These are phyloP conservation scores for Rickenella mellea DNA, from an alignment of 768 basidiomycete species.

Conservation along the genomic window DNA sequence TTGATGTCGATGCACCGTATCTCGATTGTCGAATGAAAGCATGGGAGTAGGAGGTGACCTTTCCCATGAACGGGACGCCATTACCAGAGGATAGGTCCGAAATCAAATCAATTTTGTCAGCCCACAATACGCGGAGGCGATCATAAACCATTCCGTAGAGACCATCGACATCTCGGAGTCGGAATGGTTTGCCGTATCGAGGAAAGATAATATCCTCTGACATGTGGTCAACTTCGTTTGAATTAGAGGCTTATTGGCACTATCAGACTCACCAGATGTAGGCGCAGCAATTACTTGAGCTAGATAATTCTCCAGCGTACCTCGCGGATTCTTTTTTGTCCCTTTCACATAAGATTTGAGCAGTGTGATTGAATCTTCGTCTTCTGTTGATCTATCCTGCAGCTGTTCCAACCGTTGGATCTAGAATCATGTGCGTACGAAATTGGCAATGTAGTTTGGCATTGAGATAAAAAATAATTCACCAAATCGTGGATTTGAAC, in stretches of 20 bases:
- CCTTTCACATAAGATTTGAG: constrained; percentile 9
- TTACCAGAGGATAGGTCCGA: constrained; percentile 1
- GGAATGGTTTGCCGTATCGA: too few species aligned
- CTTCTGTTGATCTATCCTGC: neutral
- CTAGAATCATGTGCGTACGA: constrained; percentile 1
- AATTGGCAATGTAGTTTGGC: neutral
- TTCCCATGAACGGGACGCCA: constrained; percentile 1
- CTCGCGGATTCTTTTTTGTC: constrained; percentile 6
- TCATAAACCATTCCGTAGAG: too few species aligned
- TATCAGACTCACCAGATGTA: constrained; percentile 2
- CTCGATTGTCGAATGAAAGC: constrained; percentile 5
- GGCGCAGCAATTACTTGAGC: constrained; percentile 2
- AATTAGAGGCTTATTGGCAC: too few species aligned
- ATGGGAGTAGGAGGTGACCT: constrained; percentile 7
- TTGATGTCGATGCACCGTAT: constrained; percentile 6
- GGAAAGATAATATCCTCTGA: too few species aligned
- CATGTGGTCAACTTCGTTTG: too few species aligned
- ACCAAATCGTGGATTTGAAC: constrained; percentile 10
- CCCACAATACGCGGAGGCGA: too few species aligned
- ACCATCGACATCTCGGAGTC: too few species aligned
- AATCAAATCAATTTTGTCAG: neutral
- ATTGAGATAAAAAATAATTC: neutral
- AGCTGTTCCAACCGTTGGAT: constrained; percentile 6
- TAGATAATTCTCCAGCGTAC: constrained; percentile 10
- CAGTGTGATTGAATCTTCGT: constrained; percentile 5